Percentiles rank a stretch among this genome's conserved stretches.
Evolutionary conservation across 805 yeast species (phyloP).

Genomic region (Pachysolen tannophilus): DNA sequence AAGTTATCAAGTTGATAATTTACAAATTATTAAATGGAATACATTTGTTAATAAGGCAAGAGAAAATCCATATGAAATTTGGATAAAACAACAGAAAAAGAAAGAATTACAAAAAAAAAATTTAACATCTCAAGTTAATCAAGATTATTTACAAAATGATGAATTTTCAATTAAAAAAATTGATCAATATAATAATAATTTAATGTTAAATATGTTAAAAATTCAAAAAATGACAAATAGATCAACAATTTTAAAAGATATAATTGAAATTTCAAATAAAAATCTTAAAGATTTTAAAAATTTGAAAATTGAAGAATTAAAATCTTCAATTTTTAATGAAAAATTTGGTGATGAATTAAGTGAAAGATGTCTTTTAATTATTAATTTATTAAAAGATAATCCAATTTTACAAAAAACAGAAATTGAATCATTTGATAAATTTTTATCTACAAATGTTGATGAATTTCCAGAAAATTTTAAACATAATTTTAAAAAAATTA

Average conservation of each 20-base stretch:
- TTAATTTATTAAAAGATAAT: constrained; percentile 18
- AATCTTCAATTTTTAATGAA: constrained; percentile 11
- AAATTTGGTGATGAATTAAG: constrained; percentile 25
- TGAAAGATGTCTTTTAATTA: constrained; percentile 27
- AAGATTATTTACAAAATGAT: constrained; percentile 3
- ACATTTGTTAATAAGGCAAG: constrained; percentile 53
- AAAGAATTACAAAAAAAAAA: constrained; percentile 27
- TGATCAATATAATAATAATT: constrained; percentile 26
- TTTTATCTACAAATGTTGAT: constrained; percentile 46
- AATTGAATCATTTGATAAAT: constrained; percentile 16
- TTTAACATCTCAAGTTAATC: constrained; percentile 6
- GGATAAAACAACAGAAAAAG: constrained; percentile 42
- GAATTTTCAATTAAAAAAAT: constrained; percentile 10
- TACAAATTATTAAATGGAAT: constrained; percentile 73
- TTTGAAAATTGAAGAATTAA: constrained; percentile 15
- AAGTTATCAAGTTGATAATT: constrained; percentile 61
- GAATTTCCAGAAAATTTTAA: constrained; percentile 25
- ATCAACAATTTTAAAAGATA: constrained; percentile 34
- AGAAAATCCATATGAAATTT: constrained; percentile 47
- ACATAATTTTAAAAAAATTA: constrained; percentile 21
- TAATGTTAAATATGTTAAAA: constrained; percentile 28
- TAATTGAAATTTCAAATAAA: constrained; percentile 24
- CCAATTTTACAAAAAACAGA: constrained; percentile 13
- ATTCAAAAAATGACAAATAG: constrained; percentile 31
- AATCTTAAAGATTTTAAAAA: too few species aligned